phyloP scores from a whole-genome alignment of 164 flowering plant species.

The Kalanchoe fedtschenkoi region DNA sequence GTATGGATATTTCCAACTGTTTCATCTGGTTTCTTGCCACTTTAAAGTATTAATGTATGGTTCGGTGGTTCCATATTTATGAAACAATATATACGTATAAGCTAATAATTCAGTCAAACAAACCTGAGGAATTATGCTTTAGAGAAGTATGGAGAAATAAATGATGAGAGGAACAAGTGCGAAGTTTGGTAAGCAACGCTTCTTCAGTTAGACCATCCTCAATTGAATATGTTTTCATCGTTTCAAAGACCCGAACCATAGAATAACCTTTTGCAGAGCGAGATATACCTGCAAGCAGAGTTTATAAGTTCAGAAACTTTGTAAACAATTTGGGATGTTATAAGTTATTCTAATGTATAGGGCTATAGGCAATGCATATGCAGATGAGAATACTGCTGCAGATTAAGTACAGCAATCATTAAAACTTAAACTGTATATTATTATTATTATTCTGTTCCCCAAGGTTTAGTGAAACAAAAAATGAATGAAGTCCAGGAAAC shows the following conservation, averaged over 20 bases:
- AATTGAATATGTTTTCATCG: conserved; percentile 82
- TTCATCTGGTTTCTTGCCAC: too few species aligned
- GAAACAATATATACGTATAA: neutral
- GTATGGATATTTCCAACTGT: too few species aligned
- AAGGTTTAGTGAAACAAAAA: neutral
- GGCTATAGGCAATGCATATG: too few species aligned
- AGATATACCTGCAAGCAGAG: conserved; percentile 58
- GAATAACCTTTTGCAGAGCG: conserved; percentile 95
- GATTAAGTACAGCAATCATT: too few species aligned
- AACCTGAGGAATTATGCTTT: conserved; percentile 74
- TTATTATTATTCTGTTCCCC: too few species aligned
- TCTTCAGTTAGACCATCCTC: conserved; percentile 98
- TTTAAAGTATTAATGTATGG: too few species aligned
- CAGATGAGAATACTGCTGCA: too few species aligned
- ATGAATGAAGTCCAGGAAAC: neutral
- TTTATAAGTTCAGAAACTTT: conserved; percentile 3
- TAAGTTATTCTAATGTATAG: too few species aligned
- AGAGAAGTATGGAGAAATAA: conserved; percentile 80
- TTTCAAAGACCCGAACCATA: conserved; percentile 57
- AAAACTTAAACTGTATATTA: too few species aligned
- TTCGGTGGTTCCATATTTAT: too few species aligned
- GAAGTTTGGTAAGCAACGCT: conserved; percentile 87
- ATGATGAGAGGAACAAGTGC: conserved; percentile 78
- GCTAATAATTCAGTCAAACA: neutral
- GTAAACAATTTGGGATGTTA: too few species aligned